Conservation (phyloP, 1,284 basidiomycete species). For the Irpex sp. region DNA sequence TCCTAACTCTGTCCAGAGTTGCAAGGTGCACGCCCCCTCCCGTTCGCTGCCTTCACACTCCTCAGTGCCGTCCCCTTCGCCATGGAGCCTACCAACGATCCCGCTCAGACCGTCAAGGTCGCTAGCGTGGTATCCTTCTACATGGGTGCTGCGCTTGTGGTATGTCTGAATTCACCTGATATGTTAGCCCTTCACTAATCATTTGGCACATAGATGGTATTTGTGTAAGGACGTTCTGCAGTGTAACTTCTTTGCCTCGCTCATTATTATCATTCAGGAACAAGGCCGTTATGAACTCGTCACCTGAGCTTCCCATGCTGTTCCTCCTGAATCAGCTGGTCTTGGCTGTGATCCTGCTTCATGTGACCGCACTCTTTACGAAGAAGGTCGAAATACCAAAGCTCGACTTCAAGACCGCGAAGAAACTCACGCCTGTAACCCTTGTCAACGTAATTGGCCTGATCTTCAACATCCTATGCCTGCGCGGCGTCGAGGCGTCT, state of each 20-base stretch:
- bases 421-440: constrained; percentile 58
- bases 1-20: background rate
- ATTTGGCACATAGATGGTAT: constrained; percentile 48
- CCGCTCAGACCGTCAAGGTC: constrained; percentile 40
- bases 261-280: constrained; percentile 36
- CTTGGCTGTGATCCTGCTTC: constrained; percentile 62
- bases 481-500: constrained; percentile 70
- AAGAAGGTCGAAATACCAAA: constrained; percentile 51
- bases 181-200: background rate
- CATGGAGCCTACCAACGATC: constrained; percentile 24
- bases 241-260: background rate
- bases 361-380: constrained; percentile 41
- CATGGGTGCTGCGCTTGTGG: constrained; percentile 68
- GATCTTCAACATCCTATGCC: constrained; percentile 72
- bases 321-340: constrained; percentile 66
- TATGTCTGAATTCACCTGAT: constrained; percentile 30
- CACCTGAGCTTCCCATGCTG: constrained; percentile 61
- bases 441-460: constrained; percentile 65
- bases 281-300: constrained; percentile 65
- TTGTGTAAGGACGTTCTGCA: constrained; percentile 40
- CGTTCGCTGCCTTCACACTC: background rate
- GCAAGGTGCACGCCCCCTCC: background rate
- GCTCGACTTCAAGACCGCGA: constrained; percentile 44
- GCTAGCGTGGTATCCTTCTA: constrained; percentile 72
- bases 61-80: background rate